Percentiles rank a stretch among this genome's conserved stretches.
Evolutionary conservation across 495 filamentous ascomycete species (phyloP).

Genomic region (Thozetella sp.): DNA sequence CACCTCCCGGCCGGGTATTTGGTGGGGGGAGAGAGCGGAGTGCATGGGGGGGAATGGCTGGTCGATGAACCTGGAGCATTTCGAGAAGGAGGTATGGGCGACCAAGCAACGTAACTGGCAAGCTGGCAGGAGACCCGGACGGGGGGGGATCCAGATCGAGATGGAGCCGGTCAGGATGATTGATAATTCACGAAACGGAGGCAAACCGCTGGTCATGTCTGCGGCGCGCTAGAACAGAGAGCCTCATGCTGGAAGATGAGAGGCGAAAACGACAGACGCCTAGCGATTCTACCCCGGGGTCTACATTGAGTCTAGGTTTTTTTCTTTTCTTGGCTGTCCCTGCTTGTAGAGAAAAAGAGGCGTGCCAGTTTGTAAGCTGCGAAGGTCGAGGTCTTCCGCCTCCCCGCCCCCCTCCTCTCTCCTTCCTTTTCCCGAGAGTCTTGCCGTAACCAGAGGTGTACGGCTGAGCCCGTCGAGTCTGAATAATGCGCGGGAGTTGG

Average conservation of each 20-base stretch:
- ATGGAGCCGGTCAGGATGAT: not conserved
- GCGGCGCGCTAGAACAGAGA: no score
- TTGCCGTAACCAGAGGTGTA: not conserved
- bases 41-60: constrained; percentile 7
- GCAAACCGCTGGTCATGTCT: no score
- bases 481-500: not conserved
- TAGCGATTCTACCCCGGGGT: no score
- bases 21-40: constrained; percentile 11
- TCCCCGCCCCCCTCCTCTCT: no score
- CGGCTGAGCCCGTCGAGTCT: not conserved
- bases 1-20: not conserved
- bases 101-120: constrained; percentile 6
- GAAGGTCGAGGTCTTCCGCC: no score
- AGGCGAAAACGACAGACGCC: not conserved
- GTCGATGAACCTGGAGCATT: not conserved
- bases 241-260: no score
- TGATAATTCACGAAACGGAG: constrained; percentile 4
- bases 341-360: no score
- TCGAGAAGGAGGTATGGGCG: constrained; percentile 1
- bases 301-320: no score
- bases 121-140: not conserved
- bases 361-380: no score
- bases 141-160: not conserved
- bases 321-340: not conserved
- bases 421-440: not conserved